phyloP scores from a whole-genome alignment of 768 basidiomycete genomes.

The Termitomyces sp. region DNA sequence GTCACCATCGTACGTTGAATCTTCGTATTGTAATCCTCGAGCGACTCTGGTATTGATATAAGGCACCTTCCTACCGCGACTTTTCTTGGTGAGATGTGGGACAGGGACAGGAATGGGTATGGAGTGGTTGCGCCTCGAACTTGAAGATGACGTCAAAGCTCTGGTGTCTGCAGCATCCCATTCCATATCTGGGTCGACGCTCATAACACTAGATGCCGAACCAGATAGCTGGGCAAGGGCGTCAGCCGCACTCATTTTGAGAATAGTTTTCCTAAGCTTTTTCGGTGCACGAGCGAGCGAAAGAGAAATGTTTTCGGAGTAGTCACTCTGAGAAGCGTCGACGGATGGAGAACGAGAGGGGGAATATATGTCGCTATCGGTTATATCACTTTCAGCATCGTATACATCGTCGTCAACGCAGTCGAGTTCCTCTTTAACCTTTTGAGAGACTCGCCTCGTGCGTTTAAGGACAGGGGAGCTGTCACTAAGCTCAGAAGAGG shows the following conservation, averaged over 20 bases:
- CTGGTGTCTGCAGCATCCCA: conserved; percentile 1
- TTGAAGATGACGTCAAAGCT: background rate
- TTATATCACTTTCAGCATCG: conserved; percentile 10
- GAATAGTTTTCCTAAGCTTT: conserved; percentile 4
- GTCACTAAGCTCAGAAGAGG: conserved; percentile 6
- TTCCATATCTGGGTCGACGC: conserved; percentile 2
- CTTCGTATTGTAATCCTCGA: conserved; percentile 5
- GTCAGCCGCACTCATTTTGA: conserved; percentile 16
- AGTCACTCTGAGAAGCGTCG: conserved; percentile 11
- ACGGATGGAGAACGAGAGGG: conserved; percentile 18
- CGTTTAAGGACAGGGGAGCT: conserved; percentile 6
- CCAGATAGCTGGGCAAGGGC: conserved; percentile 16
- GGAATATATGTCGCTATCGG: conserved; percentile 14
- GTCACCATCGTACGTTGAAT: conserved; percentile 7
- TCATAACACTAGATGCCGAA: conserved; percentile 1
- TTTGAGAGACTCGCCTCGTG: background rate
- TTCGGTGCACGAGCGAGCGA: background rate
- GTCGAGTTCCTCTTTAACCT: background rate
- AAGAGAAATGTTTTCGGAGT: conserved; percentile 10
- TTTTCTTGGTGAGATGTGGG: conserved; percentile 66
- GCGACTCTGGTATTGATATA: conserved; percentile 31
- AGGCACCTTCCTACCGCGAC: conserved; percentile 62
- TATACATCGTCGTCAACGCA: conserved; percentile 3
- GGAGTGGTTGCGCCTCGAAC: conserved; percentile 11
- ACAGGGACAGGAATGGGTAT: conserved; percentile 48